Evolutionary conservation across 2,329 filamentous ascomycete species (phyloP), one percentile per base, ranked within the genome.

Genomic region (Colletotrichum eleusines): DNA sequence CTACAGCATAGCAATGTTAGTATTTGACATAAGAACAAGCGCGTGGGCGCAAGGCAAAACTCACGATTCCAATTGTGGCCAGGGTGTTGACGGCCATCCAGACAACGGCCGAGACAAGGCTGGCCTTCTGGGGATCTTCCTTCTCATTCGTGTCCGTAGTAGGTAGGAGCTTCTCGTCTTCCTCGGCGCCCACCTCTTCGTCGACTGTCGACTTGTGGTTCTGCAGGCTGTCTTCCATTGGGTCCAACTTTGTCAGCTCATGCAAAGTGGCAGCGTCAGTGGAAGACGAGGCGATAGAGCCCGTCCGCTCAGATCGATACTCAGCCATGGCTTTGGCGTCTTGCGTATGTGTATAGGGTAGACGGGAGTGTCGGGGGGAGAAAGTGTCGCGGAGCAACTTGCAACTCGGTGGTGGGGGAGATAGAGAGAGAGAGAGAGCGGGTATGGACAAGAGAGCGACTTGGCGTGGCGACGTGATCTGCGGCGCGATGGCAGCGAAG

Each of bases 41-140:
- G 26, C 20, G 23, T 12, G 18, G 50, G 14, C 5, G 14, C 16
- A 20, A 48, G 1, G 12, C 23, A 35, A n/a, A 20, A 71, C 84
- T 76, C 82, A 90, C 89, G 76, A 91, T 91, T 57, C 87, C 87
- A 67, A 91, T 87, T 0, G 89, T 91, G 3, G 89, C 88, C 72
- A 90, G 71, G 20, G 88, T 90, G 76, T 91, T 91, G 75, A 90
- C 82, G 50, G 81, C 74, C 79, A 90, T 90, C 89, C 89, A 91
- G 63, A 85, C 78, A 26, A 86, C 66, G 5, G 83, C 80, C 48
- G 82, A 79, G 35, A 74, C 75, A 58, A 83, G 80, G 20, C 80
- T 80, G 42, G 77, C 72, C 71, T 80, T 78, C 42, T 79, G 74
- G 11, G 80, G 71, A 16, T 81, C 78, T 72, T 80, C 75, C 71